phyloP scores from a whole-genome alignment of 2,329 filamentous ascomycete genomes.

The Xylariaceae sp. region DNA sequence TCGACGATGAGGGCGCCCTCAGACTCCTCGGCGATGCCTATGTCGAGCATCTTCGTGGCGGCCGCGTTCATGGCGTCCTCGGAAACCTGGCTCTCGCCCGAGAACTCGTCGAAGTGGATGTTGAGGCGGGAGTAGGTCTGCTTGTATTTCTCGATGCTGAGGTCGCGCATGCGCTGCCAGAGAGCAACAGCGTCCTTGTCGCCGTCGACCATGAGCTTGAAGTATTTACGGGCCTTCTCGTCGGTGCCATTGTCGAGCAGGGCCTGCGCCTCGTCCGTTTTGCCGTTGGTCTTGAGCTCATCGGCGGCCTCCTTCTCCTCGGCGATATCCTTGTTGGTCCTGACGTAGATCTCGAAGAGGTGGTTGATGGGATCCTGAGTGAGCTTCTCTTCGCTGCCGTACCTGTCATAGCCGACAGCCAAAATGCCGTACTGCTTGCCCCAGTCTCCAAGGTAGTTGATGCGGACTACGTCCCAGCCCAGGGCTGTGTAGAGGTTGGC shows the following conservation, averaged over 20 bases:
- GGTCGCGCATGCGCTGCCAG: conserved; percentile 55
- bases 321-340: conserved; percentile 59
- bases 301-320: conserved; percentile 60
- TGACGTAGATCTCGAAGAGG: conserved; percentile 68
- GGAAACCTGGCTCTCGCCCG: conserved; percentile 70
- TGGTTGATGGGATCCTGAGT: conserved; percentile 65
- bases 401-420: conserved; percentile 59
- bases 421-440: conserved; percentile 68
- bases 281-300: conserved; percentile 42
- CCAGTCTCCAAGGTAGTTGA: conserved; percentile 80
- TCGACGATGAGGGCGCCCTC: conserved; percentile 71
- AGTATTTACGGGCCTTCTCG: conserved; percentile 57
- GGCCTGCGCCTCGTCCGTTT: conserved; percentile 39
- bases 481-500: conserved; percentile 64
- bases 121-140: conserved; percentile 57
- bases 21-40: conserved; percentile 63
- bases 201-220: conserved; percentile 58
- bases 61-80: conserved; percentile 63
- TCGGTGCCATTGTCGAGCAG: conserved; percentile 39
- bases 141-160: conserved; percentile 56
- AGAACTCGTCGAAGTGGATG: conserved; percentile 61
- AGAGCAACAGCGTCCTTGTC: conserved; percentile 52
- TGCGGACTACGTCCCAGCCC: conserved; percentile 66
- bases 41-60: conserved; percentile 59
- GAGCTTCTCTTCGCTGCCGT: conserved; percentile 62